Conservation (phyloP, 306 rosid genomes). For the Canavalia gladiata region DNA sequence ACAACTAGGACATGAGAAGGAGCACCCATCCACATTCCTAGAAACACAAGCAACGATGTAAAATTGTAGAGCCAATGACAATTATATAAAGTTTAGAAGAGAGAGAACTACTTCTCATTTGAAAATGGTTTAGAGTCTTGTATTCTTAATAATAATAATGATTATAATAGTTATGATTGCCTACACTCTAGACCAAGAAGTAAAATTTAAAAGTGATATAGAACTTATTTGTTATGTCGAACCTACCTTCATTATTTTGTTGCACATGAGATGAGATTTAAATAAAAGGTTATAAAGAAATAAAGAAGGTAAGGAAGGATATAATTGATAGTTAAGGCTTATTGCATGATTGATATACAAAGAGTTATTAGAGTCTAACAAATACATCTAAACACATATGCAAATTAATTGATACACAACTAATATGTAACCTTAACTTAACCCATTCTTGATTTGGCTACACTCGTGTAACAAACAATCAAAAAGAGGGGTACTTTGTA, state of each 20-base stretch:
- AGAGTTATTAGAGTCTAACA: slow-evolving; percentile 78
- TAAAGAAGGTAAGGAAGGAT: slow-evolving; percentile 18
- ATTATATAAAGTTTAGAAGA: slow-evolving; percentile 44
- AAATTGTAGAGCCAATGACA: slow-evolving; percentile 41
- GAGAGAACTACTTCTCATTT: slow-evolving; percentile 26
- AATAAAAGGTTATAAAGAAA: neutral
- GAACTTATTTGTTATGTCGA: slow-evolving; percentile 17
- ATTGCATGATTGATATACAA: slow-evolving; percentile 57
- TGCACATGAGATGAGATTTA: slow-evolving; percentile 30
- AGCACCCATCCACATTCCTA: slow-evolving; percentile 64
- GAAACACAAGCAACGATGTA: slow-evolving; percentile 36
- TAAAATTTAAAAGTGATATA: slow-evolving; percentile 25
- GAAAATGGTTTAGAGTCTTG: neutral
- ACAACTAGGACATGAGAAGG: slow-evolving; percentile 52
- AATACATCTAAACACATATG: slow-evolving; percentile 64
- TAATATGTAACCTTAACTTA: slow-evolving; percentile 40
- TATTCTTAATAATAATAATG: neutral
- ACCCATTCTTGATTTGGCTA: slow-evolving; percentile 49
- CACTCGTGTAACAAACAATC: neutral
- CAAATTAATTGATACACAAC: slow-evolving; percentile 46
- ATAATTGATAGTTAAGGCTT: slow-evolving; percentile 55
- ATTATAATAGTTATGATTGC: slow-evolving; percentile 27
- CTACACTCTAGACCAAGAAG: neutral
- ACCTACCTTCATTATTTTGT: slow-evolving; percentile 12
- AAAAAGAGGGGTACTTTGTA: too few species aligned